Base-by-base conservation (phyloP, 176 grass and related monocot genomes). In the Aegilops longissima region DNA sequence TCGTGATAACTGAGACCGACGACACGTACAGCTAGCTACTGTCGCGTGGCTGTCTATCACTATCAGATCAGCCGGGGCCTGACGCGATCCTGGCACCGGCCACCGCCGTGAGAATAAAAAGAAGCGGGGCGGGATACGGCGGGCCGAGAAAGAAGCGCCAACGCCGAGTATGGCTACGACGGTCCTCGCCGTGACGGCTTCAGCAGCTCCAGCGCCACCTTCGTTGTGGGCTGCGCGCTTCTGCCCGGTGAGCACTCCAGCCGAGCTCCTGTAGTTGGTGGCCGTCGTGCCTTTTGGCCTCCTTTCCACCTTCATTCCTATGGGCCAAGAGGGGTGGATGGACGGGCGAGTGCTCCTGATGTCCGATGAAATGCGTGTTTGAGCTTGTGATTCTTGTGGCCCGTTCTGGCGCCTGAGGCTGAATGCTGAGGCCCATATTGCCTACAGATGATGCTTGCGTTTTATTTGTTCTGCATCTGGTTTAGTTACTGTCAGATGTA, bases 221-320 rank as follows among this genome's bases (percentile, higher is more conserved):
- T 40, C 73, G 17, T 11, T 70, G 73, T 30, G 44, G 80, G 68
- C 67, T n/a, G 44, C 45, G 61, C 81, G 45, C 61, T 76, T 88
- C 70, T 27, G 27, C 21, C 80, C 51, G 76, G 89, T 88, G 89
- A 88, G 89, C 70, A 29, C 42, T 61, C 21, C 59, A 30, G 58
- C 59, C 20, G 67, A 38, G 66, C 59, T 34, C 42, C 74, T 23
- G 24, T 34, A 52, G 42, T 36, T 44, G 49, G 38, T 23, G 51
- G 71, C 17, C 8, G 20, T 64, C 13, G 25, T 34, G 9, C 16
- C 9, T 16, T 21, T 3, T 0, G 12, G 5, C 47, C 52, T 83
- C 25, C 20, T 4, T 4, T 27, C 47, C 51, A 62, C 12, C 47
- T 11, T 18, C 39, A 20, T 17, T 30, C 25, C 25, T 25, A 8